Conservation (phyloP, 139 green algal genomes). For the Diplosphaera chodatii region DNA sequence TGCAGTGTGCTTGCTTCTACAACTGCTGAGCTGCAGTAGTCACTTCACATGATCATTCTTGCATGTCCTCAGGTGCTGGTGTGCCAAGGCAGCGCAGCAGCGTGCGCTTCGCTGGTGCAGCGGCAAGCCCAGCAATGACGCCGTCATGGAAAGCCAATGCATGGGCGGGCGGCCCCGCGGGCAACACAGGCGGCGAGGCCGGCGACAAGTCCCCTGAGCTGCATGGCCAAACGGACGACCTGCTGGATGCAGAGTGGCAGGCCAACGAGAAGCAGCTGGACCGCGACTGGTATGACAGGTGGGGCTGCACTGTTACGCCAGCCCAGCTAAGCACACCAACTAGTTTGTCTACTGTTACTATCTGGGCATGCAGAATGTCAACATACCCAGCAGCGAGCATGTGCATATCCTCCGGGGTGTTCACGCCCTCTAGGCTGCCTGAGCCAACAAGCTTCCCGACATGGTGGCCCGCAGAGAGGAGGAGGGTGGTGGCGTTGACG, state of each 20-base stretch:
- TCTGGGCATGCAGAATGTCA: too few relatives aligned
- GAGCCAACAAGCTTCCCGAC: too few relatives aligned
- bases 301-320: neutral
- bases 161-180: conserved; percentile 41
- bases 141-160: conserved; percentile 54
- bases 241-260: conserved; percentile 50
- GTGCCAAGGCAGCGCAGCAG: conserved; percentile 22
- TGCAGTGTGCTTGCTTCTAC: too few relatives aligned
- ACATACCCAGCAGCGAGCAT: too few relatives aligned
- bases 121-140: conserved; percentile 51
- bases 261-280: conserved; percentile 78
- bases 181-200: conserved; percentile 2
- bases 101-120: conserved; percentile 61
- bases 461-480: conserved; percentile 83
- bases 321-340: neutral
- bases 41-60: too few relatives aligned
- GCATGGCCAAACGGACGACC: conserved; percentile 6
- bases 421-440: too few relatives aligned
- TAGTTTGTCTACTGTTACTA: neutral
- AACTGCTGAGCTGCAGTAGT: too few relatives aligned
- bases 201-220: conserved; percentile 55
- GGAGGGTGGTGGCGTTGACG: conserved; percentile 52
- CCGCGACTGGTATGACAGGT: conserved; percentile 61
- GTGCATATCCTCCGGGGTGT: too few relatives aligned
- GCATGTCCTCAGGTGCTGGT: neutral